Base-by-base conservation (phyloP, 2,329 filamentous ascomycete genomes). In the Blastomyces percursus region DNA sequence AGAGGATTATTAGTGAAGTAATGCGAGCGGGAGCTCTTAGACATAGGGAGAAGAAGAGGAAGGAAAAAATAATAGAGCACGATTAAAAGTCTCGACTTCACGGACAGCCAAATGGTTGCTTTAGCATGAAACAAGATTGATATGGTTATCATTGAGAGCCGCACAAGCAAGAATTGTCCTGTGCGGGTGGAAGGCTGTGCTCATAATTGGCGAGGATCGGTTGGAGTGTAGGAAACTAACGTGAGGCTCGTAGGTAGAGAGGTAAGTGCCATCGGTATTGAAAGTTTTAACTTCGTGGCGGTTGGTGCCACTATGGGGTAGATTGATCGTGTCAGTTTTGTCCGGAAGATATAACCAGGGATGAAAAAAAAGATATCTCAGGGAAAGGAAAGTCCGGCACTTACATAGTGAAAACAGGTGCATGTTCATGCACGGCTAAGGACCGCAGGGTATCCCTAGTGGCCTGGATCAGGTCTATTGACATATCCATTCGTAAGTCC, bases 141-240 rank as follows among this genome's bases (percentile, higher is more conserved):
- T 86, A 73, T 96, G 90, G 64, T 92, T 85, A 72, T 96, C 92
- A 62, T 91, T 90, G 52, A 90, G 82, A 3, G 91, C 90, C 1
- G 92, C 89, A 70, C 89, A 94, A 44, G 91, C 92, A 65, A 99
- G 82, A 75, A 96, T 87, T 77, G 96, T 92, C 60, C 89, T 86
- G 75, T 99, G 94, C 0, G 94, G 94, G 76, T 99, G 94, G 80
- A 97, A 99, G 0, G 92, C 89, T 9, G 93, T 96, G 44, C 89
- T 84, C 2, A 91, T 87, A 67, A 99, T 95, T 1, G 94, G 89
- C 7, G 87, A 85, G 63, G 87, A 86, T 60, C 90, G 87, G 71
- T 86, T 91, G 57, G 91, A 88, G 66, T 90, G 86, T 19, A 96
- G 79, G 79, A 95, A 95, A 72, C 88, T 91, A 56, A 90, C 91